Evolutionary conservation across 2,329 filamentous ascomycete species (phyloP), one percentile per base, ranked within the genome.

Genomic region (Claviceps pazoutovae): DNA sequence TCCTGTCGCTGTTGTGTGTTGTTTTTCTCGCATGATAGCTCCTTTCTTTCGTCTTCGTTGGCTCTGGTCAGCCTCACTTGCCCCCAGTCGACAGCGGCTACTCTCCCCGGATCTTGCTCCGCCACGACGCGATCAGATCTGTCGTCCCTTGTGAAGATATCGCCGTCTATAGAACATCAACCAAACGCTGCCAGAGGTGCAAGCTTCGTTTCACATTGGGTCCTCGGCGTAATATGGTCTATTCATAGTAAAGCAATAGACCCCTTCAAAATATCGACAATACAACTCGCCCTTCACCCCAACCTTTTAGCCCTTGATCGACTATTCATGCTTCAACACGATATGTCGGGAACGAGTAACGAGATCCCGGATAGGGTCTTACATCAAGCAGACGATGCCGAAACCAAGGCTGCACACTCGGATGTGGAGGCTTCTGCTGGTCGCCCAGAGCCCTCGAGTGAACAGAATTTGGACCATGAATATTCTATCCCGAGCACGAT

Each of bases 401-500:
- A 65, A 47, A 52, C 54, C 21, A 67, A 67, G 57, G 51, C 34
- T 16, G 56, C 61, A 41, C 56, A 57, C 26, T 53, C 59, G 37
- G 67, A 69, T 50, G 48, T 68, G 42, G 67, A 69, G 56, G 59
- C 59, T 53, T 60, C 61, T 30, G 58, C 60, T 30, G 62, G 58
- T 37, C 59, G 57, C 46, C 50, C 54, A 46, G 63, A 66, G 34
- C 52, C 59, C n/a, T 51, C 58, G 37, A 61, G 61, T 51, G 58
- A 59, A 50, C 58, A 66, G 21, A 70, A 70, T 55, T 59, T 71
- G 52, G 68, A 70, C 36, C 68, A 69, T 55, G 71, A 74, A 62
- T 73, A 74, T 61, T 67, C 67, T 6, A 68, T 71, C 42, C 64
- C 69, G 46, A 68, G 66, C 54, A 66, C 66, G 37, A 66, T 71